phyloP scores from a whole-genome alignment of 345 rosid species.

The Firmiana major region DNA sequence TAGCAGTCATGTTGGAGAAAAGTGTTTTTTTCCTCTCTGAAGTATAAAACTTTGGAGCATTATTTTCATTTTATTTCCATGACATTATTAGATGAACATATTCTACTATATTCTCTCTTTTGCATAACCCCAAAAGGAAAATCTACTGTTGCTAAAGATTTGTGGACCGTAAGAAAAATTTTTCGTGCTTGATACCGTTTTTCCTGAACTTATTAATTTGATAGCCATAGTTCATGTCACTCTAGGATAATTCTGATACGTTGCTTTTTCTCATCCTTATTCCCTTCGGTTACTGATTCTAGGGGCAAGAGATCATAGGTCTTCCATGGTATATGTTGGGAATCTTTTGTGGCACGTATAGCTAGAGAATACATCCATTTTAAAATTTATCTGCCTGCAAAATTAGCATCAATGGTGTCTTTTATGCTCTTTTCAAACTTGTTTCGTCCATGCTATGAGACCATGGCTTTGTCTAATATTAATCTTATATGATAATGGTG shows the following conservation, averaged over 20 bases:
- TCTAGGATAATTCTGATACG: neutral
- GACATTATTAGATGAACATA: too few relatives aligned
- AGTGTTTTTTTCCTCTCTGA: too few relatives aligned
- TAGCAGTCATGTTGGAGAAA: too few relatives aligned
- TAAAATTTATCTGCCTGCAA: neutral
- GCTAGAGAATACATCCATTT: neutral
- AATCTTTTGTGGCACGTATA: neutral
- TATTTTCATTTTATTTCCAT: too few relatives aligned
- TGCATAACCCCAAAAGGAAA: too few relatives aligned
- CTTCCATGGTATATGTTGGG: neutral
- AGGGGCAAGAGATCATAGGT: neutral
- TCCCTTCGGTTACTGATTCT: neutral
- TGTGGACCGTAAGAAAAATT: too few relatives aligned
- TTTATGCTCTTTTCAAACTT: neutral
- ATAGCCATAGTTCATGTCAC: neutral
- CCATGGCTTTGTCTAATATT: neutral
- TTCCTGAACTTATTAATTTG: neutral
- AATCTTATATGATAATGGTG: neutral
- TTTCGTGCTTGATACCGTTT: neutral
- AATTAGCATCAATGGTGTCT: neutral
- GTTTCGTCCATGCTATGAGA: neutral
- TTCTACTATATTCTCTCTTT: too few relatives aligned
- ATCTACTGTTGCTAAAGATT: too few relatives aligned
- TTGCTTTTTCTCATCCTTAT: neutral
- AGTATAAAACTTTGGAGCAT: too few relatives aligned